A percentile compares a stretch with the other conserved stretches of the same genome.
These are phyloP conservation scores for Leccinellum albellum DNA, from an alignment of 768 basidiomycete genomes.

Conservation along the genomic window DNA sequence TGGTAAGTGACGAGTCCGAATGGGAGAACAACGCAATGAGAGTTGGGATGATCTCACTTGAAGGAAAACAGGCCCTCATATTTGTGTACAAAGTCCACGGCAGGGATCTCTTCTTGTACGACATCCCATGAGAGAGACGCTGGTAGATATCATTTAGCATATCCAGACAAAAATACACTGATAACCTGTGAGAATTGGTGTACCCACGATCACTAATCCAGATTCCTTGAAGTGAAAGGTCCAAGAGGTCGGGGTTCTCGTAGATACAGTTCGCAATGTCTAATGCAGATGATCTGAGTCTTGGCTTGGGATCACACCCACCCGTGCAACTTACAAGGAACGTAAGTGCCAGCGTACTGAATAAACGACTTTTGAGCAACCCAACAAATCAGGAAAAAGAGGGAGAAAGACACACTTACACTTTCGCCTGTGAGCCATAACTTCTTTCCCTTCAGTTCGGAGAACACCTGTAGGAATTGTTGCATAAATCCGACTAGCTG, in stretches of 20 bases:
- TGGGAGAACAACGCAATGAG: not conserved
- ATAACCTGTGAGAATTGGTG: not conserved
- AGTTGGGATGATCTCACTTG: slow-evolving; percentile 44
- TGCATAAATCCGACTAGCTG: slow-evolving; percentile 57
- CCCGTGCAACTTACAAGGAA: slow-evolving; percentile 42
- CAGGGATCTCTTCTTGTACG: slow-evolving; percentile 67
- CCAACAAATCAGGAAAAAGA: not conserved
- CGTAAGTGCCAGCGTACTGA: slow-evolving; percentile 73
- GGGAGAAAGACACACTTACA: slow-evolving; percentile 38
- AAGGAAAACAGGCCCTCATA: slow-evolving; percentile 67
- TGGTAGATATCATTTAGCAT: slow-evolving; percentile 17
- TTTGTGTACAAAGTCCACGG: slow-evolving; percentile 71
- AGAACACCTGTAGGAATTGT: slow-evolving; percentile 74
- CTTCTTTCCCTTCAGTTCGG: slow-evolving; percentile 68
- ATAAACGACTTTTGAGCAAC: not conserved
- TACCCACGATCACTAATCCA: slow-evolving; percentile 70
- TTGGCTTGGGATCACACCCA: slow-evolving; percentile 26
- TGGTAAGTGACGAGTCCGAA: not conserved
- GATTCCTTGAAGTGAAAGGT: slow-evolving; percentile 61
- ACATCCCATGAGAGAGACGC: slow-evolving; percentile 60
- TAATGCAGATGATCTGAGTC: slow-evolving; percentile 22
- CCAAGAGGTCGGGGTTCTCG: slow-evolving; percentile 47
- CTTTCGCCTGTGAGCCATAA: slow-evolving; percentile 72
- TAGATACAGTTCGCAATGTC: slow-evolving; percentile 77
- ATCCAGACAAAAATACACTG: not conserved